Base-by-base conservation (phyloP, 2,329 filamentous ascomycete species). In the Aaosphaeria arxii region DNA sequence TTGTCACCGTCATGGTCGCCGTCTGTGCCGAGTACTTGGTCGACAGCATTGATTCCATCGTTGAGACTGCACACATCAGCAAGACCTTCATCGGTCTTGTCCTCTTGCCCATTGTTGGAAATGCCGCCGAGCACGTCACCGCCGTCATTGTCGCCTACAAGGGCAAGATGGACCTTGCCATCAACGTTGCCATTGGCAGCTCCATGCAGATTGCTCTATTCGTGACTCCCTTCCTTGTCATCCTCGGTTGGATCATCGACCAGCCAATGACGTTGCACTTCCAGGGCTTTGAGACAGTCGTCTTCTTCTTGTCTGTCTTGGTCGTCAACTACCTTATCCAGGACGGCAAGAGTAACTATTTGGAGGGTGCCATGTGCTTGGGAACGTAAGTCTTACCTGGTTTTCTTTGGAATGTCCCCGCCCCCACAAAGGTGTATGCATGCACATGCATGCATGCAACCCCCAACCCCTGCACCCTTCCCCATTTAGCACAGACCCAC, bases 301-400 rank as follows among this genome's bases (percentile, higher is more conserved):
- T 87, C 48, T 81, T 95, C 61, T 95, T 95, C 70, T 83, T 92
- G 44, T 88, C 84, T 44, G 85, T 90, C 6, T 85, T 95, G 55
- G 90, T 95, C 53, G 88, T 92, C 71, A 94, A 92, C 71, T 95
- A 94, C 66, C 73, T 95, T 50, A 89, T 95, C 43, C 76, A 92
- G 51, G 90, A 95, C 62, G 89, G 89, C 7, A 81, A 90, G 66
- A 90, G 86, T 66, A 95, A 95, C 65, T 95, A 94, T 61, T 81
- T 95, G 9, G 89, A 95, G 72, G 89, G 89, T 11, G 85, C 85
- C 47, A 78, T 78, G 75, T 78, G 75, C 54, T 58, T 79, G 38
- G 76, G 75, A 57, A 75, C 71, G 52, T 69, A 58, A 64, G 67
- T 66, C 35, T 49, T 46, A 36, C 7, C 43, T 35, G 7, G 17